These are phyloP conservation scores for Rhodofomes roseus DNA, from an alignment of 1,284 basidiomycete species.

Conservation along the genomic window DNA sequence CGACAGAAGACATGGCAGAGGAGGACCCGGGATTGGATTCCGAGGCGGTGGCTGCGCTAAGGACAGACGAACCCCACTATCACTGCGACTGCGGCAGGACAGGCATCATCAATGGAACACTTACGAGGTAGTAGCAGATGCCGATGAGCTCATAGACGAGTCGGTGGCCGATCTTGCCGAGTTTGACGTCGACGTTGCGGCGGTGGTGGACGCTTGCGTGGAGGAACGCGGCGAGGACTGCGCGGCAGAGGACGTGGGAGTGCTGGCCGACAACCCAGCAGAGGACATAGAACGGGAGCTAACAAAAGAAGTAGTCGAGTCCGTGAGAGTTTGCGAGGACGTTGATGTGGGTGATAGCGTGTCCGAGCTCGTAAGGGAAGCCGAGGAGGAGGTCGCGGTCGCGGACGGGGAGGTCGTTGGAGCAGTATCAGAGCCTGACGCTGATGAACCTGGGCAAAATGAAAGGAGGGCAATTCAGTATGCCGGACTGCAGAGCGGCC, in stretches of 20 bases:
- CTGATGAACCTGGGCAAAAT: conserved; percentile 1
- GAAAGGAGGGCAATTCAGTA: neutral
- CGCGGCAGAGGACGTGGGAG: conserved; percentile 6
- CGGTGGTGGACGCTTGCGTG: neutral
- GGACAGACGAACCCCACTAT: neutral
- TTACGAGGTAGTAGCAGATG: neutral
- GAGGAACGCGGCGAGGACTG: neutral
- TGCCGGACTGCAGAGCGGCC: neutral
- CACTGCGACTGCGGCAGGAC: neutral
- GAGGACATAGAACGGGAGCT: conserved; percentile 10
- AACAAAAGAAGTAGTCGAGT: neutral
- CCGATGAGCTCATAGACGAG: neutral
- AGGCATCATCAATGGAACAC: neutral
- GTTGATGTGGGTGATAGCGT: conserved; percentile 1
- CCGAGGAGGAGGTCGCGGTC: neutral
- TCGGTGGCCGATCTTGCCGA: neutral
- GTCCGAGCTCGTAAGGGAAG: conserved; percentile 1
- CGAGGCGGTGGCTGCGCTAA: neutral
- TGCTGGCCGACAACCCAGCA: neutral
- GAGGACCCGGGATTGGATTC: neutral
- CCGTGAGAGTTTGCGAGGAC: conserved; percentile 2
- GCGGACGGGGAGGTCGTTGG: neutral
- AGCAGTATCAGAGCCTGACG: conserved; percentile 1
- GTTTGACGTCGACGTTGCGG: neutral
- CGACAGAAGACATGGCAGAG: conserved; percentile 1